These are phyloP conservation scores for Lasiodiplodia theobromae DNA, from an alignment of 2,329 filamentous ascomycete species.

Conservation along the genomic window DNA sequence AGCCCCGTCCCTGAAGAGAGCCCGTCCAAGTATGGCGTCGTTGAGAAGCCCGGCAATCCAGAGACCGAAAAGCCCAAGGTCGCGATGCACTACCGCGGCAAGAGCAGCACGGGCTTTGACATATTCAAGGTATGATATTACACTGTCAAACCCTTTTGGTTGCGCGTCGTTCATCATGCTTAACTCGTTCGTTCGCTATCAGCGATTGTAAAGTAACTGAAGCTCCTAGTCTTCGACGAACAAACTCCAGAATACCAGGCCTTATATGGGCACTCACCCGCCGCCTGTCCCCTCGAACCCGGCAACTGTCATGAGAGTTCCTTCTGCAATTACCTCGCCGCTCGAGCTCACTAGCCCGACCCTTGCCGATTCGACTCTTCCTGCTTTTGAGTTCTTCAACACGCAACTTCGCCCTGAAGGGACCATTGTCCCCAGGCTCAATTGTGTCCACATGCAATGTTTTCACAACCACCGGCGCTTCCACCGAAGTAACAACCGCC, in stretches of 20 bases:
- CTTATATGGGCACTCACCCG: neutral
- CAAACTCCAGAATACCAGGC: slow-evolving; percentile 17
- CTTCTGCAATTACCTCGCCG: neutral
- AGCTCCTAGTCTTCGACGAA: slow-evolving; percentile 28
- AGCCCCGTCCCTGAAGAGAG: slow-evolving; percentile 31
- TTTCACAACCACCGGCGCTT: slow-evolving; percentile 41
- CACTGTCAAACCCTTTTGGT: neutral
- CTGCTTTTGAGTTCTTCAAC: slow-evolving; percentile 23
- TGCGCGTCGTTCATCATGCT: slow-evolving; percentile 23
- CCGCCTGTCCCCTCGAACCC: slow-evolving; percentile 12
- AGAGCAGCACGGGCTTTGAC: slow-evolving; percentile 48
- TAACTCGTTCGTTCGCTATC: slow-evolving; percentile 11
- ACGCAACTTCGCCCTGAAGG: slow-evolving; percentile 31
- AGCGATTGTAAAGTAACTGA: slow-evolving; percentile 28
- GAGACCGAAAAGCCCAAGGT: slow-evolving; percentile 14
- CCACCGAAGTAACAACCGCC: slow-evolving; percentile 41
- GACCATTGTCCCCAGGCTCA: slow-evolving; percentile 38
- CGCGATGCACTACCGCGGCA: slow-evolving; percentile 42
- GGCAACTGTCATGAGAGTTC: neutral
- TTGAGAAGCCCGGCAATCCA: slow-evolving; percentile 21
- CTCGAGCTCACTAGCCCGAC: slow-evolving; percentile 3
- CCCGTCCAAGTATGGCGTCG: slow-evolving; percentile 33
- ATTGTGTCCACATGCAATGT: slow-evolving; percentile 40
- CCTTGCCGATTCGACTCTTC: neutral
- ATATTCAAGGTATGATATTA: slow-evolving; percentile 42